Conservation (phyloP, 2,329 filamentous ascomycete genomes). For the Fusarium brevicatenulatum region DNA sequence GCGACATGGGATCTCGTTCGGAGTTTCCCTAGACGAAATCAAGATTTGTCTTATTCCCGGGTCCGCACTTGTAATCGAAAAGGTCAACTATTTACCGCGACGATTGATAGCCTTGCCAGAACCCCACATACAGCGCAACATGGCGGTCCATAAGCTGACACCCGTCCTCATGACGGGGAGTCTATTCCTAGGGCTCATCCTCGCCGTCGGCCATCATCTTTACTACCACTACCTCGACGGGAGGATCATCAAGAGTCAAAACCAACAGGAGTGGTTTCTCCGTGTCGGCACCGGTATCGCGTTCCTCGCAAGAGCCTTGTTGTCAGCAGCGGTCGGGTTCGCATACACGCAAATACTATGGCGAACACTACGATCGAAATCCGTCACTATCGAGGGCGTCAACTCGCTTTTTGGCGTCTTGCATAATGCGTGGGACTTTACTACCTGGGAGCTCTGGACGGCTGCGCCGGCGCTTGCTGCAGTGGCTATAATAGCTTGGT, state of each 20-base stretch:
- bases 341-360: conserved; percentile 21
- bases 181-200: background rate
- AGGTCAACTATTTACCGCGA: background rate
- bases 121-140: background rate
- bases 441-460: background rate
- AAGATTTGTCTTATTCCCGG: fast-evolving
- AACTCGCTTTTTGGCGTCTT: conserved; percentile 1
- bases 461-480: background rate
- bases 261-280: conserved; percentile 23
- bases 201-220: conserved; percentile 13
- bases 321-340: conserved; percentile 6
- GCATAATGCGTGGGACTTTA: conserved; percentile 2
- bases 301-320: background rate
- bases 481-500: conserved; percentile 10
- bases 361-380: background rate
- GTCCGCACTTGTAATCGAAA: background rate
- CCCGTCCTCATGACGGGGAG: conserved; percentile 2
- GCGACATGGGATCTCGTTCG: fast-evolving
- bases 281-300: conserved; percentile 17
- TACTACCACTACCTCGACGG: background rate
- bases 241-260: background rate
- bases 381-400: background rate
- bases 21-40: fast-evolving
- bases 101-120: fast-evolving
- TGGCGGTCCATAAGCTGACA: background rate